A percentile compares a stretch with the other conserved stretches of the same genome.
Conservation (phyloP, 2,329 filamentous ascomycete species). For the Aureobasidium sp. region DNA sequence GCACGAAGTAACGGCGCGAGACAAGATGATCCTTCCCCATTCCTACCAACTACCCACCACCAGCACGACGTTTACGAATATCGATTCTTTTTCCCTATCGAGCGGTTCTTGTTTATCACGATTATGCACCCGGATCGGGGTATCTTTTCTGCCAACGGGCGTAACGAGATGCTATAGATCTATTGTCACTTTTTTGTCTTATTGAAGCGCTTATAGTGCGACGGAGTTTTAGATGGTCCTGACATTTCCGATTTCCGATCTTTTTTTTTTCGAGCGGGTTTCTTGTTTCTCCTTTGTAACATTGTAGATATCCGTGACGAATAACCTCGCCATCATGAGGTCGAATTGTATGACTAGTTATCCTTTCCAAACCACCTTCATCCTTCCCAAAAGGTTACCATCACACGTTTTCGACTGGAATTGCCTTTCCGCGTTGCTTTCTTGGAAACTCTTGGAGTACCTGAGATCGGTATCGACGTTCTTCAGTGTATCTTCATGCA, state of each 20-base stretch:
- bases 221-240: neutral
- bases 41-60: neutral
- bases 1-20: neutral
- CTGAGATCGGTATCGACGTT: too few relatives aligned
- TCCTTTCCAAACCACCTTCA: neutral
- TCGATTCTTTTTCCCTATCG: neutral
- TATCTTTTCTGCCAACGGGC: neutral
- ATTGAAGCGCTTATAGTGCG: neutral
- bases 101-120: neutral
- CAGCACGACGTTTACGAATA: conserved; percentile 4
- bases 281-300: neutral
- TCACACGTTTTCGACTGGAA: neutral
- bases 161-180: conserved; percentile 2
- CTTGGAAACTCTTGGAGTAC: too few relatives aligned
- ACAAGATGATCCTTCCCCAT: neutral
- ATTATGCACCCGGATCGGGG: neutral
- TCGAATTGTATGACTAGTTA: conserved; percentile 4
- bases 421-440: too few relatives aligned
- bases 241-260: neutral
- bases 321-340: neutral
- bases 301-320: neutral
- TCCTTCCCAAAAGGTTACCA: neutral
- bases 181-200: neutral
- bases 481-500: too few relatives aligned
- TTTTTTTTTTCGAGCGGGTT: neutral